Percentiles rank a stretch among this genome's conserved stretches.
phyloP scores from a whole-genome alignment of 257 asterid genomes.

The Capsicum rhomboideum region DNA sequence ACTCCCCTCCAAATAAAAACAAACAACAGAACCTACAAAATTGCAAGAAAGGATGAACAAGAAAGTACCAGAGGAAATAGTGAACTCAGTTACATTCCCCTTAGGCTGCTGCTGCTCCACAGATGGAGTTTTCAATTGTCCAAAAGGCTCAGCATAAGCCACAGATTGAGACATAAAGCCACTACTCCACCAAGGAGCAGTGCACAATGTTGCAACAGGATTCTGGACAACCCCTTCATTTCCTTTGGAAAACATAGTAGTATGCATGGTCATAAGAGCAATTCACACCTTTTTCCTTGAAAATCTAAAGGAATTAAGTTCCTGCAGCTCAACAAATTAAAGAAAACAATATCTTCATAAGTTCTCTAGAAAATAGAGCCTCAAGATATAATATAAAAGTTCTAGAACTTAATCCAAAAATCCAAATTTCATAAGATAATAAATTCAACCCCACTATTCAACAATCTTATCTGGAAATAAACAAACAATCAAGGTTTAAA shows the following conservation, averaged over 20 bases:
- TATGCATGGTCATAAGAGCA: slow-evolving; percentile 32
- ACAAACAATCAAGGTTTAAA: neutral
- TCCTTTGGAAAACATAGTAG: slow-evolving; percentile 30
- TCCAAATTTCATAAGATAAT: neutral
- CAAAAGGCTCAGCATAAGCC: slow-evolving; percentile 23
- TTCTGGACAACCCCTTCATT: slow-evolving; percentile 26
- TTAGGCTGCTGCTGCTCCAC: slow-evolving; percentile 21
- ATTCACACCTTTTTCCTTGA: slow-evolving; percentile 1
- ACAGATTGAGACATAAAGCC: slow-evolving; percentile 31
- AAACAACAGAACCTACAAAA: neutral
- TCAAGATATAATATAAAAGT: neutral
- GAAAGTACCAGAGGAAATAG: slow-evolving; percentile 26
- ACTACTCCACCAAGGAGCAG: slow-evolving; percentile 41
- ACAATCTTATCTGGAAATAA: neutral
- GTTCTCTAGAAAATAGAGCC: neutral
- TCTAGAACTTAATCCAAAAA: neutral
- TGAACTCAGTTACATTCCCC: slow-evolving; percentile 22
- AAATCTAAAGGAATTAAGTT: neutral
- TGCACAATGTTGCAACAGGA: slow-evolving; percentile 11
- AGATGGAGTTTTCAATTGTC: slow-evolving; percentile 26
- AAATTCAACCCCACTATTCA: neutral
- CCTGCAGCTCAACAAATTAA: slow-evolving; percentile 8
- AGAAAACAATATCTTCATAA: neutral
- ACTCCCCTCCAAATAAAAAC: neutral
- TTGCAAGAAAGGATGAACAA: neutral